A percentile compares a stretch with the other conserved stretches of the same genome.
phyloP scores from a whole-genome alignment of 495 filamentous ascomycete species.

The Aspergillus conjunctus region DNA sequence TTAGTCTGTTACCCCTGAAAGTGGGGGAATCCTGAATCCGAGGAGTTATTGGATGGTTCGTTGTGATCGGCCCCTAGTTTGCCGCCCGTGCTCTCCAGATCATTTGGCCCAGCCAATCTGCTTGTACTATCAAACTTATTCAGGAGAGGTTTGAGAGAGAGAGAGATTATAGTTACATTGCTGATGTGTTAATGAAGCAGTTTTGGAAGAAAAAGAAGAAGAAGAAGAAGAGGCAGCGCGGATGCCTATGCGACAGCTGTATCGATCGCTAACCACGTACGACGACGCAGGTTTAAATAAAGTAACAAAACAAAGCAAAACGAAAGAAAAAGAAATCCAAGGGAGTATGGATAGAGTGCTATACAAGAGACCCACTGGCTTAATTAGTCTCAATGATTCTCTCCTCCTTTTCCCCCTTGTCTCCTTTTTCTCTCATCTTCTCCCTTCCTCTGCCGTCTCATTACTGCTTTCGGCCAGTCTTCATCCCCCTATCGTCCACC shows the following conservation, averaged over 20 bases:
- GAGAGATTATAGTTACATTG: too few relatives aligned
- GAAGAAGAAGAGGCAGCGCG: too few relatives aligned
- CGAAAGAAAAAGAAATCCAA: too few relatives aligned
- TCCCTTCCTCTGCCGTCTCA: conserved; percentile 4
- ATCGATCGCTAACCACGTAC: too few relatives aligned
- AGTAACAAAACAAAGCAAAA: too few relatives aligned
- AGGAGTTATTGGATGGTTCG: neutral
- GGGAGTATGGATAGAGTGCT: too few relatives aligned
- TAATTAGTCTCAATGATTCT: neutral
- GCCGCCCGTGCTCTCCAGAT: neutral
- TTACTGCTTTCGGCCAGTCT: conserved; percentile 7
- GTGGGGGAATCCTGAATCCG: neutral
- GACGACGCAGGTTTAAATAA: too few relatives aligned
- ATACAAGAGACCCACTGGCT: neutral
- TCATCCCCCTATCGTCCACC: neutral
- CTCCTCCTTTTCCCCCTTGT: neutral
- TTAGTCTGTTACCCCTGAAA: conserved; percentile 1
- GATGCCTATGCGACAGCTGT: too few relatives aligned
- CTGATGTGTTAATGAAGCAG: too few relatives aligned
- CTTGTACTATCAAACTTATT: too few relatives aligned
- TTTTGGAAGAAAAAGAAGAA: too few relatives aligned
- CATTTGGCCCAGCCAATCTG: neutral
- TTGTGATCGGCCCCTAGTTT: conserved; percentile 7
- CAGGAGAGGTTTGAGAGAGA: too few relatives aligned
- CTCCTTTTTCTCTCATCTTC: conserved; percentile 8